Evolutionary conservation across 352 stramenopile genomes (phyloP), one percentile per base, ranked within the genome.

Genomic region (Phytophthora quininea): DNA sequence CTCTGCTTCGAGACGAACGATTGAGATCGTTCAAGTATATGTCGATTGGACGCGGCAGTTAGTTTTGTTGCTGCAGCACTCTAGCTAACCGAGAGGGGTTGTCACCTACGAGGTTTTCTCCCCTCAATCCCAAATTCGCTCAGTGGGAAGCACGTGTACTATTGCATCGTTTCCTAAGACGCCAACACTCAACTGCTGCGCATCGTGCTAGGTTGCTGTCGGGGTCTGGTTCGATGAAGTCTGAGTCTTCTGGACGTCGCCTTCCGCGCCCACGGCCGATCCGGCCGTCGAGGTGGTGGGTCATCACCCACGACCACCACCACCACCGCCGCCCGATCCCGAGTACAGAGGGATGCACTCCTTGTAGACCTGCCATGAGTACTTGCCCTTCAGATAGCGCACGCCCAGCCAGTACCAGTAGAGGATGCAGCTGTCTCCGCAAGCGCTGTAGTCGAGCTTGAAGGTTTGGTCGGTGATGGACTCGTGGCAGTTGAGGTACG

Each of bases 341-440:
- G 56, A 71, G 43, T 71, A 64, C 6, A 78, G 30, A 10, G 71
- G 69, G 29, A 83, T 67, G 31, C 73, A 84, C 11, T 76, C 70
- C 70, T 84, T 84, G 64, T 84, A 84, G 38, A 84, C 70, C 29
- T 82, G 74, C 68, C 73, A 84, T 54, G 76, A 84, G 55, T 69
- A 73, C 57, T 43, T 58, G 29, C 56, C 63, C 45, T 79, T 60
- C 2, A 66, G 47, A 33, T 76, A 74, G n/a, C 72, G 64, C 11
- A 74, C 67, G 10, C 71, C 74, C 67, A 82, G 55, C 69, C 72
- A 77, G 61, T 75, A 75, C 72, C 72, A 77, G 32, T 74, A 71
- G 37, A 82, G 32, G 48, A 53, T 70, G 61, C 74, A 82, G 32
- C 56, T 79, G 35, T 67, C 71, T 15, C 70, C 67, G 19, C 71